Evolutionary conservation across 345 rosid genomes (phyloP), one percentile per base, ranked within the genome.

Genomic region (Balakata baccata): DNA sequence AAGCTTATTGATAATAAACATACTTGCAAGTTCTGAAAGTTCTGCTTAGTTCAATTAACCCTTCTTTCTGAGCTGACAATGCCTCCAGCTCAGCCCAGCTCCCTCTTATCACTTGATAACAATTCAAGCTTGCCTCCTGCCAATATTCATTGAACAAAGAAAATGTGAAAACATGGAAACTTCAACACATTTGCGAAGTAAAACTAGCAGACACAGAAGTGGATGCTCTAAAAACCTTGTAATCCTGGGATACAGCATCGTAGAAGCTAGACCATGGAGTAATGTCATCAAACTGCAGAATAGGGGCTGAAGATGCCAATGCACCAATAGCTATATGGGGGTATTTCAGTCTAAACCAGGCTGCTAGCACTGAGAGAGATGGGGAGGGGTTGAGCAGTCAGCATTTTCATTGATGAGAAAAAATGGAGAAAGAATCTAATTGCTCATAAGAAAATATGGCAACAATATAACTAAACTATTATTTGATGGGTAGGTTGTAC

Each of bases 271-370:
- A 79, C 81, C 85, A 77, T 13, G 95, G 95, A 74, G 87, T 82
- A 2, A 90, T 85, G 64, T 85, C 82, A 74, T 90, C 93, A 37
- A 92, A 90, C 72, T 90, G 89, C 57, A 92, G 66, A 69, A 92
- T 79, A 20, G 97, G 96, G 37, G 96, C 94, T 7, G 94, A 92
- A 49, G 97, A 90, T 63, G 96, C 94, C 78, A 90, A 72, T 25
- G 97, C 93, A 69, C 91, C 97, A n/a, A 90, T 71, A 18, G 94
- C 85, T 75, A 90, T 76, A 74, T 90, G 96, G 5, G 97, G 96
- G 72, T 92, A 89, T 77, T 92, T 92, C 59, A 92, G 78, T 73
- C 97, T 88, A 75, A 92, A 92, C 96, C 96, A 89, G 2, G 96
- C 87, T 43, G 96, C 97, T 73, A 92, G 75, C 97, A 89, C 97